Percentiles rank a stretch among this genome's conserved stretches.
These are phyloP conservation scores for Colletotrichum sp. DNA, from an alignment of 2,329 filamentous ascomycete species.

Conservation along the genomic window DNA sequence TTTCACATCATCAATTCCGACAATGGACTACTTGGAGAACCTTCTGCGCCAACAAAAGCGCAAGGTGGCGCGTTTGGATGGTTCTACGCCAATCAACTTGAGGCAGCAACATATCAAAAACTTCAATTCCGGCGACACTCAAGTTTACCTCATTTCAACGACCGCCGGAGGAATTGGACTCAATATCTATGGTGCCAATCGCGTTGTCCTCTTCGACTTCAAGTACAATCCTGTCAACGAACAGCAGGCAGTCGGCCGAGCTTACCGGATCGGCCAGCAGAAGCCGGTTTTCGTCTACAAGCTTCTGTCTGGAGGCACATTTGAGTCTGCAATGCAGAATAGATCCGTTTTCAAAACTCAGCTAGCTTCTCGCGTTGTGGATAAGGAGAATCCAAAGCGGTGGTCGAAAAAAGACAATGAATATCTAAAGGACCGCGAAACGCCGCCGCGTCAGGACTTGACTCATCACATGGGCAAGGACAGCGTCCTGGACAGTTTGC, in stretches of 20 bases:
- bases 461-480: conserved; percentile 66
- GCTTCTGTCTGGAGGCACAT: conserved; percentile 78
- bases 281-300: conserved; percentile 87
- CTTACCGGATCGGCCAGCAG: conserved; percentile 83
- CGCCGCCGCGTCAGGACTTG: conserved; percentile 57
- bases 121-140: conserved; percentile 66
- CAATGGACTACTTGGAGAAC: conserved; percentile 71
- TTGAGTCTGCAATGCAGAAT: conserved; percentile 77
- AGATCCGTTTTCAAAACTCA: conserved; percentile 83
- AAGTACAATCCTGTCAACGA: conserved; percentile 82
- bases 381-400: conserved; percentile 79
- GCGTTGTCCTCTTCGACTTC: conserved; percentile 87
- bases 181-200: conserved; percentile 84
- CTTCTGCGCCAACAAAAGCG: conserved; percentile 57
- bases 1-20: conserved; percentile 76
- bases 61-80: conserved; percentile 69
- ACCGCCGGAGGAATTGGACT: conserved; percentile 81
- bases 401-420: conserved; percentile 52
- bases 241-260: conserved; percentile 85
- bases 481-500: conserved; percentile 57
- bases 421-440: conserved; percentile 53
- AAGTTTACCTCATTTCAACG: conserved; percentile 83
- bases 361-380: conserved; percentile 79
- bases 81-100: conserved; percentile 56
- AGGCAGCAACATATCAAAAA: conserved; percentile 69